Evolutionary conservation across 2,329 filamentous ascomycete genomes (phyloP).

Genomic region (Monilinia vaccinii-corymbosi): DNA sequence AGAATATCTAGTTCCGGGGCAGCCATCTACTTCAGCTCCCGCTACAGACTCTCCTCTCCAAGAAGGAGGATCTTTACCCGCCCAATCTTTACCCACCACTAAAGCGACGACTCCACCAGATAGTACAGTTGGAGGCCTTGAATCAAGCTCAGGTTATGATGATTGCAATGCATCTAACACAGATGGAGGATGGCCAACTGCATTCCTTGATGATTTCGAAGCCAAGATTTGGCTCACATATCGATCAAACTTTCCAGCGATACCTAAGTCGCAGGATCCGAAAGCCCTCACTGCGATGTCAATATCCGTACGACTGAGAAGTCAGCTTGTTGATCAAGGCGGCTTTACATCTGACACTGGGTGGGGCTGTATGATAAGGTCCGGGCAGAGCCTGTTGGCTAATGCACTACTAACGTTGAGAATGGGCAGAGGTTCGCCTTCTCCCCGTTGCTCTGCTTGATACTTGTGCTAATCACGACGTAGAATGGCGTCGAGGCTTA

Average conservation of each 20-base stretch:
- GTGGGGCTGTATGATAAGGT: slow-evolving; percentile 98
- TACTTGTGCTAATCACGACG: slow-evolving; percentile 19
- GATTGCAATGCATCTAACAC: slow-evolving; percentile 18
- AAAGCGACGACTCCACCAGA: slow-evolving; percentile 26
- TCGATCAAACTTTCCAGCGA: slow-evolving; percentile 73
- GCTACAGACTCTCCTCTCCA: slow-evolving; percentile 12
- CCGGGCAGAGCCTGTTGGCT: slow-evolving; percentile 84
- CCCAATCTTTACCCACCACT: slow-evolving; percentile 5
- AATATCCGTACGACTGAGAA: slow-evolving; percentile 75
- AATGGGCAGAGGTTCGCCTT: slow-evolving; percentile 63
- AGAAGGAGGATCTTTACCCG: slow-evolving; percentile 9
- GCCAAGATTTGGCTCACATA: slow-evolving; percentile 96
- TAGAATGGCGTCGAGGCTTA: slow-evolving; percentile 66
- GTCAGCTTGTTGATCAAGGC: slow-evolving; percentile 63
- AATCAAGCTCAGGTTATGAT: slow-evolving; percentile 22
- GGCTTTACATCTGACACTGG: slow-evolving; percentile 91
- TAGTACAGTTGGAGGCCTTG: slow-evolving; percentile 26
- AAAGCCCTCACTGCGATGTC: slow-evolving; percentile 65
- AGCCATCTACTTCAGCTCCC: slow-evolving; percentile 8
- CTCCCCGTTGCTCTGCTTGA: background rate
- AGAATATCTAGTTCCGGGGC: slow-evolving; percentile 37
- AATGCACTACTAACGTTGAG: slow-evolving; percentile 68
- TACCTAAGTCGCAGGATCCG: slow-evolving; percentile 68
- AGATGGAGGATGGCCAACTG: slow-evolving; percentile 63
- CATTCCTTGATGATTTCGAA: slow-evolving; percentile 88